Base-by-base conservation (phyloP, 495 filamentous ascomycete genomes). In the Cercophora samala region DNA sequence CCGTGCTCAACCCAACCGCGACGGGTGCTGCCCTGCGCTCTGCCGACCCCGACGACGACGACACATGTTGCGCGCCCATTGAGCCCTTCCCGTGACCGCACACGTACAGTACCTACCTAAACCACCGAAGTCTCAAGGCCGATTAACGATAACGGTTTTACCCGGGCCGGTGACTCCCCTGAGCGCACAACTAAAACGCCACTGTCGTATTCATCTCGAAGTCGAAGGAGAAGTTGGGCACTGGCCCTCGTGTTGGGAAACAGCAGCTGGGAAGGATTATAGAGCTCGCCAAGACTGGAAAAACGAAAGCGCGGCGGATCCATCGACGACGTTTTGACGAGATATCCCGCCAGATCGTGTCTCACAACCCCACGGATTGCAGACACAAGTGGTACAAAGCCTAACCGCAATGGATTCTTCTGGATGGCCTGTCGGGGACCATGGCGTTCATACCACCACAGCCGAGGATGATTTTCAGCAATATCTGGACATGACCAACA, bases 391-490 rank as follows among this genome's bases (percentile, higher is more conserved):
- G 53, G 51, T 17, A 32, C 59, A 64, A 4, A 17, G 68, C 77
- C 73, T 72, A 79, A 46, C 37, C 37, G 37, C 76, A 72, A 83
- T 84, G 80, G 77, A 80, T 62, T 80, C 82, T 29, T 72, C 73
- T 32, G 69, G 72, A 61, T 87, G 84, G 84, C 77, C 76, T 62
- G 77, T 80, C 42, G 76, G 80, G 67, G 82, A 84, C 52, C 81
- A 83, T 64, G 73, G 76, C 32, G 76, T 83, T 63, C 75, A 82
- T 56, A 56, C 53, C 62, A 75, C 78, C 1, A 64, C 76, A 5
- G 62, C 75, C 46, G 81, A 85, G 18, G 83, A 85, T 74, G 84
- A 84, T 56, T 86, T 86, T 64, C 80, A 84, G 63, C 84, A 85
- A 65, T 86, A 83, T 66, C 74, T 87, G 42, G 82, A 87, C 68